Evolutionary conservation across 768 basidiomycete species (phyloP), one percentile per base, ranked within the genome.

Genomic region (Pisolithus marmoratus): DNA sequence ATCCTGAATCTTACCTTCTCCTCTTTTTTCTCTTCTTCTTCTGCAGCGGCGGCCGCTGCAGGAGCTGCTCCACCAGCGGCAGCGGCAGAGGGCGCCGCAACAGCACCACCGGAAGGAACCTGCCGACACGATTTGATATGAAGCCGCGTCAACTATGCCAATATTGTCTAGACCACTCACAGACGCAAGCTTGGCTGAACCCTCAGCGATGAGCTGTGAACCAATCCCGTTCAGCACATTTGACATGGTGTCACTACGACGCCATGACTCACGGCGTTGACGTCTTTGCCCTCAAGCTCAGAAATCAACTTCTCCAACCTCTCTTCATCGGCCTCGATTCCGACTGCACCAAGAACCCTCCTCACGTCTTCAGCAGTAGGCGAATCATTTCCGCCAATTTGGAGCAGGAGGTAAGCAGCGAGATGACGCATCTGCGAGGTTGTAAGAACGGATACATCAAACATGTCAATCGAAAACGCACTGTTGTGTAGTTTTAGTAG

Each of bases 351-450:
- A 61, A 99, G 85, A 65, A 98, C 83, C 63, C 84, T 84, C 76
- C 84, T 92, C 76, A 99, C 78, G 69, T 97, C 94, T 43, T 64
- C 79, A 50, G 89, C 90, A 54, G 86, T 84, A 57, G 96, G 94
- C 57, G 80, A 82, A 63, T 84, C 74, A 66, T 97, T 97, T 51
- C 96, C 96, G 60, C 93, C 96, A 68, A 84, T 81, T 72, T 89
- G 87, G 75, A 97, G 93, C 70, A 99, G 92, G 54, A 99, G 84
- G 80, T 96, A 98, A 60, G 93, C 91, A 75, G 93, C 94, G 72
- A 97, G 76, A 68, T 93, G 75, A 73, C 89, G 89, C 90, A 93
- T 93, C 87, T 89, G n/a, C n/a, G n/a, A n/a, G n/a, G n/a, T n/a
- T n/a, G n/a, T n/a, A n/a, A n/a, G n/a, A n/a, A n/a, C n/a, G n/a